Evolutionary conservation across 2,329 filamentous ascomycete genomes (phyloP).

Genomic region (Zymoseptoria crescenta): DNA sequence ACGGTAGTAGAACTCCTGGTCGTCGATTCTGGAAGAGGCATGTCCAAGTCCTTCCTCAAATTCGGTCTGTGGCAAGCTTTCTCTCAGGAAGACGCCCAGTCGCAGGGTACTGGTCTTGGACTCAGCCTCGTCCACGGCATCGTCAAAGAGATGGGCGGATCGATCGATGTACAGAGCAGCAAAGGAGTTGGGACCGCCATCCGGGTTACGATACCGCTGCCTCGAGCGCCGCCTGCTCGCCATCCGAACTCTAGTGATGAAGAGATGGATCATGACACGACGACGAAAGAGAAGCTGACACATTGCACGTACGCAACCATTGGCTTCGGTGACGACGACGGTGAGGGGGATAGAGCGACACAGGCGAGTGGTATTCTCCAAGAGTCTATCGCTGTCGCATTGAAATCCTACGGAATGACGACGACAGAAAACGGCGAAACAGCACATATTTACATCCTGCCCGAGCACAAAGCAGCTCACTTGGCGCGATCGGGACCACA

Average conservation of each 20-base stretch:
- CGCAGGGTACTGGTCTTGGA: constrained; percentile 30
- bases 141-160: constrained; percentile 20
- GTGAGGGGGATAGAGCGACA: not conserved
- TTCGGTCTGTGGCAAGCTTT: constrained; percentile 29
- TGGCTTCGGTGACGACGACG: not conserved
- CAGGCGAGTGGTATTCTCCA: not conserved
- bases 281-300: not conserved
- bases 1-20: constrained; percentile 7
- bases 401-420: not conserved
- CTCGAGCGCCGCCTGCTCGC: not conserved
- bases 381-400: not conserved
- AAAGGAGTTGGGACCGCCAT: constrained; percentile 20
- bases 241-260: not conserved
- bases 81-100: constrained; percentile 28
- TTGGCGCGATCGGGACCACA: not conserved
- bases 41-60: constrained; percentile 25
- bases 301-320: not conserved
- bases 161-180: constrained; percentile 24
- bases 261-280: not conserved
- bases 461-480: not conserved
- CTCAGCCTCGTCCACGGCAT: constrained; percentile 31
- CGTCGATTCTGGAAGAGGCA: constrained; percentile 30
- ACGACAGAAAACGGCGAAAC: not conserved
- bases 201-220: constrained; percentile 1
- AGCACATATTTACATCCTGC: not conserved